phyloP scores from a whole-genome alignment of 306 rosid genomes.

The Oemleria cerasiformis region DNA sequence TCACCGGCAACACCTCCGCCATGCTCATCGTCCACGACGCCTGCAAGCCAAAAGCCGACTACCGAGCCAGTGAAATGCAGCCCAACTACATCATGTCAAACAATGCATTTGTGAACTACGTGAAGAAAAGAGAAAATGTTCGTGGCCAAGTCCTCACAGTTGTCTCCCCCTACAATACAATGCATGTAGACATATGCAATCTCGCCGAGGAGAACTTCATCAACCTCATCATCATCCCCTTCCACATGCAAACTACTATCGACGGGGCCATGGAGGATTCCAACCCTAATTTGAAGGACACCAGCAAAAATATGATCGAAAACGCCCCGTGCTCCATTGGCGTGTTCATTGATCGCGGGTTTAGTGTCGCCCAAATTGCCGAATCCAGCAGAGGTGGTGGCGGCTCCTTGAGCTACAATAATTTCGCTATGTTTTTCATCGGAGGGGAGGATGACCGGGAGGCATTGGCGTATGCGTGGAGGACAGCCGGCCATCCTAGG shows the following conservation, averaged over 20 bases:
- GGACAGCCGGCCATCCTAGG: conserved; percentile 41
- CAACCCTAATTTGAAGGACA: conserved; percentile 24
- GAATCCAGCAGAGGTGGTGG: neutral
- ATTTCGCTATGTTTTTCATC: conserved; percentile 33
- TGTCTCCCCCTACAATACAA: conserved; percentile 39
- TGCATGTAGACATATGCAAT: conserved; percentile 50
- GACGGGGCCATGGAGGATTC: conserved; percentile 34
- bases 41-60: conserved; percentile 10
- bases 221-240: conserved; percentile 31
- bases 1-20: conserved; percentile 31
- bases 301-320: conserved; percentile 32
- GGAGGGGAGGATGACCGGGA: conserved; percentile 65
- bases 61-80: neutral
- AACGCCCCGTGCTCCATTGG: conserved; percentile 38
- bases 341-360: conserved; percentile 41
- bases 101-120: conserved; percentile 27
- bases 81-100: neutral
- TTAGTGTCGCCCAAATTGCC: neutral
- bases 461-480: conserved; percentile 56
- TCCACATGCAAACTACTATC: conserved; percentile 21
- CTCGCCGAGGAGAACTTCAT: conserved; percentile 38
- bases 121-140: neutral
- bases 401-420: neutral
- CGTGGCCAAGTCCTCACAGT: conserved; percentile 33
- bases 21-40: conserved; percentile 44